Evolutionary conservation across 768 basidiomycete genomes (phyloP), one percentile per base, ranked within the genome.

Genomic region (Boletus bicolor): DNA sequence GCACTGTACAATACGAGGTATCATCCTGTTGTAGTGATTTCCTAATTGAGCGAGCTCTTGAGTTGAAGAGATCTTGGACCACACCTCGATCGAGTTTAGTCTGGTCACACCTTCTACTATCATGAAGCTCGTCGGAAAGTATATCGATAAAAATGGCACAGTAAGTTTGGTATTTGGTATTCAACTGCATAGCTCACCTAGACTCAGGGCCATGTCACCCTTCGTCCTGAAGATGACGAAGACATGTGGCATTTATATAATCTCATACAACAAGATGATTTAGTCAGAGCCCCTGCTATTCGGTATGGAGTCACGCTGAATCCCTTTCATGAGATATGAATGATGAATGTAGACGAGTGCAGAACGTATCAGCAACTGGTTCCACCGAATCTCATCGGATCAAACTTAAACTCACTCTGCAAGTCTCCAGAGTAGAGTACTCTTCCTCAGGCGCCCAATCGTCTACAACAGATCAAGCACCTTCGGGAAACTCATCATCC

Each of bases 211-310:
- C 84, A 94, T 81, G 90, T 97, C 58, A 92, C 85, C n/a, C 78
- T 98, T 44, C 85, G 92, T 46, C 95, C 96, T 5, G 94, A 99
- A 71, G 95, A 98, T 64, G 93, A 98, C 65, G 97, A 99, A 74
- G 97, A 99, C 72, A 97, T 99, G 89, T 99, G 96, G 95, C 97
- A 99, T 79, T 79, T 98, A 30, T 99, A 98, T 73, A 98, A 99
- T 76, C 79, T 99, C 53, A 97, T 99, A 52, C 84, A 91, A 61
- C 79, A 88, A 76, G 91, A 90, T 17, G 95, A 98, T 66, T 75
- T 83, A 54, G 86, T 98, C 43, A 82, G 93, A 59, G 92, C 93
- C 12, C 80, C 89, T 48, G 92, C 94, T 10, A 79, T 98, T 56
- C 84, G 94, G 84, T 88, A 62, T 62, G 80, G 58, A 44, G 7